Evolutionary conservation across 345 rosid genomes (phyloP).

Genomic region (Eucalyptus pauciflora): DNA sequence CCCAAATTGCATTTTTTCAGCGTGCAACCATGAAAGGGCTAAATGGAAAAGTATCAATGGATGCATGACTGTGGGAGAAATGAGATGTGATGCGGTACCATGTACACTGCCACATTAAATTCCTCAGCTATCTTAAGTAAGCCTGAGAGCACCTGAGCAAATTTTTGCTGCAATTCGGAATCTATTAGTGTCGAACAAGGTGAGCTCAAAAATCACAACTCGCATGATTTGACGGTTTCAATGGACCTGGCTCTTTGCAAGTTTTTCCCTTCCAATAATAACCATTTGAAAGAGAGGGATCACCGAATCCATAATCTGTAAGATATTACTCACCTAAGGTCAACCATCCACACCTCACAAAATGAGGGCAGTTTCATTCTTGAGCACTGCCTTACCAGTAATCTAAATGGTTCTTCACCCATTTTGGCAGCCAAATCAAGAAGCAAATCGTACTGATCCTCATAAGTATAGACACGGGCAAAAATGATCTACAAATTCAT

Average conservation of each 20-base stretch:
- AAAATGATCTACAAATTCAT: conserved; percentile 57
- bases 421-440: conserved; percentile 94
- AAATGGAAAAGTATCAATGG: not conserved
- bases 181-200: not conserved
- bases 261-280: conserved; percentile 76
- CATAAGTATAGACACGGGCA: conserved; percentile 83
- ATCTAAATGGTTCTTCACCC: conserved; percentile 89
- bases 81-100: conserved; percentile 23
- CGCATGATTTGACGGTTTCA: not conserved
- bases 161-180: conserved; percentile 63
- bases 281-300: conserved; percentile 82
- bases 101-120: conserved; percentile 83
- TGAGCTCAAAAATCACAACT: not conserved
- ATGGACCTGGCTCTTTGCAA: conserved; percentile 65
- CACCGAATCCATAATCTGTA: conserved; percentile 75
- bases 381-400: conserved; percentile 43
- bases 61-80: not conserved
- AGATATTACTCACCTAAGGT: not conserved
- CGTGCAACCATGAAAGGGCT: not conserved
- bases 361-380: not conserved
- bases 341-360: conserved; percentile 1
- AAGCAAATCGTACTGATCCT: conserved; percentile 79
- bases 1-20: not conserved
- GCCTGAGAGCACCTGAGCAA: conserved; percentile 89
- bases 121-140: conserved; percentile 84